Percentiles rank a stretch among this genome's conserved stretches.
Evolutionary conservation across 306 rosid species (phyloP).

Genomic region (Trifolium dubium): DNA sequence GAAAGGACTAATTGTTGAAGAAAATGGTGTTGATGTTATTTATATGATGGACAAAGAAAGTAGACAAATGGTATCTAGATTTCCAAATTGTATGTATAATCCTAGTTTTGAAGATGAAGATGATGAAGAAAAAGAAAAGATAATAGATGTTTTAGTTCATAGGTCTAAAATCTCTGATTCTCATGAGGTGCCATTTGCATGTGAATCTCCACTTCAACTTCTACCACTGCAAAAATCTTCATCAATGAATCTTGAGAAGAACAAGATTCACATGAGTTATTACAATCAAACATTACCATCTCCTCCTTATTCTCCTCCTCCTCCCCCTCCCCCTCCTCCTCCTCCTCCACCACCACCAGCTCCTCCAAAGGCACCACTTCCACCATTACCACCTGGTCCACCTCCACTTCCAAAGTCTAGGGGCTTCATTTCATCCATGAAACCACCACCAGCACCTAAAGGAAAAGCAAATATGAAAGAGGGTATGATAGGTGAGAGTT

Average conservation of each 20-base stretch:
- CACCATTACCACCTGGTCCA: constrained; percentile 36
- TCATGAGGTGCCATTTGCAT: constrained; percentile 14
- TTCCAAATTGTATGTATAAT: constrained; percentile 52
- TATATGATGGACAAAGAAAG: constrained; percentile 55
- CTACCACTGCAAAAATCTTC: constrained; percentile 41
- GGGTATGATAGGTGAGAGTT: constrained; percentile 42
- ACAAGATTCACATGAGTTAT: constrained; percentile 16
- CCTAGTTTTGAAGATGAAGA: constrained; percentile 60
- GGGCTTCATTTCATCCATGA: constrained; percentile 45
- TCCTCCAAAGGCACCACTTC: constrained; percentile 35
- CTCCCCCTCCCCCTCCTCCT: constrained; percentile 37
- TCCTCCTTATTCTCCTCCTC: not conserved
- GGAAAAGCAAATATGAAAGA: constrained; percentile 48
- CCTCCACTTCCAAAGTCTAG: constrained; percentile 48
- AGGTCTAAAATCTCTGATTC: constrained; percentile 28
- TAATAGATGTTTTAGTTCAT: constrained; percentile 49
- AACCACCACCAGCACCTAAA: constrained; percentile 54
- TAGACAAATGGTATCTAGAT: constrained; percentile 41
- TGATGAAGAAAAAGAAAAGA: constrained; percentile 48
- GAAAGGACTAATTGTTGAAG: constrained; percentile 55
- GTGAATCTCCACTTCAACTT: constrained; percentile 30
- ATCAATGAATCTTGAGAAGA: constrained; percentile 41
- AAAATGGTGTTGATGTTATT: constrained; percentile 57
- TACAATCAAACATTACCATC: constrained; percentile 31
- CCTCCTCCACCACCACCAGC: not conserved